Base-by-base conservation (phyloP, 2,329 filamentous ascomycete species). In the Stylonectria norvegica region DNA sequence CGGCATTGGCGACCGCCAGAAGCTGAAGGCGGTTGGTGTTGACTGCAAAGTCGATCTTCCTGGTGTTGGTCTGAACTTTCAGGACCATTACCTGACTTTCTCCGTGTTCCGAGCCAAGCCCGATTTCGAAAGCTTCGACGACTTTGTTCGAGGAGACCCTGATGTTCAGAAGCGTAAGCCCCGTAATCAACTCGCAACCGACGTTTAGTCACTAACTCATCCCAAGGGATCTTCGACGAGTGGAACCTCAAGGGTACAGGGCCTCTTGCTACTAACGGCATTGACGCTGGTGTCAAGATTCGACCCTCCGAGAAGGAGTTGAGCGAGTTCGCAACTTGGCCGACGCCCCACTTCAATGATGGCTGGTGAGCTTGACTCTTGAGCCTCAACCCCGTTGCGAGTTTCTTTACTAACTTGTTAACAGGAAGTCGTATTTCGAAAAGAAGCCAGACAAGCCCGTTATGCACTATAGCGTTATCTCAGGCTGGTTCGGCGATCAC, bases 391-490 rank as follows among this genome's bases (percentile, higher is more conserved):
- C n/a, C n/a, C n/a, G n/a, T n/a, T n/a, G n/a, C n/a, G n/a, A n/a
- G n/a, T n/a, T n/a, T n/a, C n/a, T n/a, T n/a, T n/a, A n/a, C n/a
- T n/a, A n/a, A n/a, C n/a, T n/a, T n/a, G n/a, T n/a, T n/a, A n/a
- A n/a, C n/a, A n/a, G n/a, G n/a, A 80, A 90, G 54, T 82, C 77
- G 38, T 90, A 91, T 68, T 91, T 90, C 65, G 85, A 88, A 70
- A 67, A 90, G 60, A 89, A 89, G 70, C 85, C 85, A 1, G 85
- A 90, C 65, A 90, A 90, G 73, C 86, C 86, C 0, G 85, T 90
- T 30, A 90, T 90, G 86, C 86, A 90, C 60, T 90, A 90, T 66
- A 84, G 76, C 2, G 78, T 89, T 40, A 89, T 90, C 56, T 70
- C 83, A 12, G 83, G 83, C 48, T 79, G 72, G 72, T 79, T 79